phyloP scores from a whole-genome alignment of 345 rosid species.

The Punica granatum region DNA sequence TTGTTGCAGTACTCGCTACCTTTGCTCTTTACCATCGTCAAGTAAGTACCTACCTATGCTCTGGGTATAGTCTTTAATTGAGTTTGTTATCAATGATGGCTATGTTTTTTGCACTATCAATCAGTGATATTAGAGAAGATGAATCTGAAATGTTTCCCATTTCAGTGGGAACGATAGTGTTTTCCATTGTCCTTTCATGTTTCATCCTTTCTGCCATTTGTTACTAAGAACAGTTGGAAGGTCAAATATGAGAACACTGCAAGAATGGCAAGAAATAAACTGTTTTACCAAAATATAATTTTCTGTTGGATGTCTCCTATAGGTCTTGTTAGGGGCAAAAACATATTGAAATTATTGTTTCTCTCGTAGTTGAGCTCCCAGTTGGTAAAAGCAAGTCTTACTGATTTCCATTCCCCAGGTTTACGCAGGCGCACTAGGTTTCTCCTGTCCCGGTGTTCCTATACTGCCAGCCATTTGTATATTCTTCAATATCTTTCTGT shows the following conservation, averaged over 20 bases:
- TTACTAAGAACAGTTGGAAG: background rate
- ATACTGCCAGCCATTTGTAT: conserved; percentile 68
- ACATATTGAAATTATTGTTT: background rate
- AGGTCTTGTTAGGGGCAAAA: background rate
- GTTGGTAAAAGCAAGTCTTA: too few species aligned
- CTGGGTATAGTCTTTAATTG: background rate
- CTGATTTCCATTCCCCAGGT: conserved; percentile 32
- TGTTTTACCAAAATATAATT: background rate
- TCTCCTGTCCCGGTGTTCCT: conserved; percentile 90
- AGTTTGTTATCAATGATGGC: background rate
- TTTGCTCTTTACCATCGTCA: conserved; percentile 59
- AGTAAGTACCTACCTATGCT: conserved; percentile 32
- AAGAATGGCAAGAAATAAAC: background rate
- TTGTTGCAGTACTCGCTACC: conserved; percentile 46
- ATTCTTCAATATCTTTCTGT: conserved; percentile 86
- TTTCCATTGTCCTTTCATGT: background rate
- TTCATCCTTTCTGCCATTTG: background rate
- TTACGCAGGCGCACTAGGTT: conserved; percentile 52
- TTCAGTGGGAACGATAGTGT: background rate
- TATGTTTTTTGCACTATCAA: background rate
- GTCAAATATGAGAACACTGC: background rate
- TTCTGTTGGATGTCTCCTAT: background rate
- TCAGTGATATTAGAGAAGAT: background rate
- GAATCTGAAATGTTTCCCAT: too few species aligned
- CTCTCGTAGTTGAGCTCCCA: too few species aligned